Base-by-base conservation (phyloP, 495 filamentous ascomycete genomes). In the Neurospora sp. region DNA sequence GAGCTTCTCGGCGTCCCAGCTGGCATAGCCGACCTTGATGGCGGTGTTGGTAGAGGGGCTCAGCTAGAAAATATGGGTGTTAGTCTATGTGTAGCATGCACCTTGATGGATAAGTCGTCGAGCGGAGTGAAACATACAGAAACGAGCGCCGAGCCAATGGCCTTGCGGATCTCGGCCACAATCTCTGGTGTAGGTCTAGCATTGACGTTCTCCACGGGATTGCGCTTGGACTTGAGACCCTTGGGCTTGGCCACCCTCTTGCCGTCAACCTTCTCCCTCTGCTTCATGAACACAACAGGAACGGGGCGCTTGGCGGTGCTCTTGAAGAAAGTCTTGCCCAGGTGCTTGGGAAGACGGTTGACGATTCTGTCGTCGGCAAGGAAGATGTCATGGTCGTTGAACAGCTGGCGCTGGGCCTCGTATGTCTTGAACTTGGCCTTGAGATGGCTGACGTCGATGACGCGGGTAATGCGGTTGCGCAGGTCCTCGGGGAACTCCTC, bases 251-350 rank as follows among this genome's bases (percentile, higher is more conserved):
- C 88, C 39, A 88, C 87, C 41, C 86, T 83, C 86, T 93, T 93
- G 37, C 90, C 91, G 42, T 91, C 89, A 23, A 87, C 87, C 81
- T 90, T 90, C 41, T 81, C 80, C n/a, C 90, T 82, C 66, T 88
- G 85, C 72, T 88, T 86, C 74, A 87, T 85, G 73, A 96, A 88
- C 70, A 84, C 86, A n/a, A 98, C 88, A 6, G 96, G 93, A 66
- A 98, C 89, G 1, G 96, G 96, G 27, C 94, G 88, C 86, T 98
- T 98, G 78, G 86, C 87, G 9, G 87, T 90, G 37, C 77, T 82
- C 80, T 91, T 89, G 88, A 93, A 97, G 85, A 98, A 97, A 0
- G 87, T 88, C 83, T 96, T 97, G 60, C 95, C 96, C 0, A 98
- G 88, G 3, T 89, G 83, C 35, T 86, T 86, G 20, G 93, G 92